Evolutionary conservation across 305 asterid species (phyloP).

Genomic region (Fraxinus baroniana): DNA sequence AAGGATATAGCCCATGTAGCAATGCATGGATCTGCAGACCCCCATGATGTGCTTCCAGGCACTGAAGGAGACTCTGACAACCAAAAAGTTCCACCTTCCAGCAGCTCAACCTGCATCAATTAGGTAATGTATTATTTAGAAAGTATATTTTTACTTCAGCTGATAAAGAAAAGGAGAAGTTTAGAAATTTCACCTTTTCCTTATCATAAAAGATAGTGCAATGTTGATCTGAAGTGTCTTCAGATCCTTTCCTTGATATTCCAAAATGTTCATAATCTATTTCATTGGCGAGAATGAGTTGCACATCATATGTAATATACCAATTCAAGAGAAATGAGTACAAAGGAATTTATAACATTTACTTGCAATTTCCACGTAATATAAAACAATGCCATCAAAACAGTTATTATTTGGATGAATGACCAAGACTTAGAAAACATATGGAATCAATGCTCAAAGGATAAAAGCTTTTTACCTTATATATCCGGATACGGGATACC

Average conservation of each 20-base stretch:
- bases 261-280: slow-evolving; percentile 90
- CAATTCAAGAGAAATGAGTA: not conserved
- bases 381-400: not conserved
- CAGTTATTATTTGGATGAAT: slow-evolving; percentile 5
- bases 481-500: not conserved
- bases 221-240: slow-evolving; percentile 81
- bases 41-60: slow-evolving; percentile 99
- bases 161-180: slow-evolving; percentile 4
- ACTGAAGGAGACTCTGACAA: slow-evolving; percentile 96
- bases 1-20: slow-evolving; percentile 99
- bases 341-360: slow-evolving; percentile 7
- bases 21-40: slow-evolving; percentile 79
- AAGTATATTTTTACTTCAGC: not conserved
- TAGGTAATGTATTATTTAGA: slow-evolving; percentile 18
- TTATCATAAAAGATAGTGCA: slow-evolving; percentile 84
- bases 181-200: slow-evolving; percentile 61
- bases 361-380: not conserved
- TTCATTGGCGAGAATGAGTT: slow-evolving; percentile 22
- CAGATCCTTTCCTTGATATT: slow-evolving; percentile 85
- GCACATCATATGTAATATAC: slow-evolving; percentile 17
- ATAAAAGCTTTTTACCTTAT: not conserved
- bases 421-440: not conserved
- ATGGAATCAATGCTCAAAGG: not conserved
- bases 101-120: slow-evolving; percentile 70
- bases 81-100: slow-evolving; percentile 99